phyloP scores from a whole-genome alignment of 768 basidiomycete species.

The Tephrocybe sp. region DNA sequence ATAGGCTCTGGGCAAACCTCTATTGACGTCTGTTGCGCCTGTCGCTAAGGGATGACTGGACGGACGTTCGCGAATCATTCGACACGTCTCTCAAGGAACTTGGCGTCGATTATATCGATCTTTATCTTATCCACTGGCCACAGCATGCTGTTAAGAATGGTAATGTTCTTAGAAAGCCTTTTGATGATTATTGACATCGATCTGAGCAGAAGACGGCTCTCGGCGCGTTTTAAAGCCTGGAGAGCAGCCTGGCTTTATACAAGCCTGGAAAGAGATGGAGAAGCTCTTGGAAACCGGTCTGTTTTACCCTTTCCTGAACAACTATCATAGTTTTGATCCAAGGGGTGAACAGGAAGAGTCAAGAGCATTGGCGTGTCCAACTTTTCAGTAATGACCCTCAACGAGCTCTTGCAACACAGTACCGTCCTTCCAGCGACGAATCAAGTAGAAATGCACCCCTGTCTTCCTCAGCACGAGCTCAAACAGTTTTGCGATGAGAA shows the following conservation, averaged over 20 bases:
- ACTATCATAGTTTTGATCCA: slow-evolving; percentile 17
- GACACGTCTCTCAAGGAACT: slow-evolving; percentile 36
- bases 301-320: neutral
- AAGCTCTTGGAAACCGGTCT: slow-evolving; percentile 27
- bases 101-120: slow-evolving; percentile 41
- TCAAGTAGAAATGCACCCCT: slow-evolving; percentile 60
- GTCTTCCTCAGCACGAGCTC: slow-evolving; percentile 50
- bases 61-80: slow-evolving; percentile 36
- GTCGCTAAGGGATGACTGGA: slow-evolving; percentile 22
- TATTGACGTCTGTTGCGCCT: neutral
- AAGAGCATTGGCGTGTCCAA: slow-evolving; percentile 58
- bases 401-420: slow-evolving; percentile 40
- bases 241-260: slow-evolving; percentile 27
- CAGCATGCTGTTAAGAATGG: slow-evolving; percentile 6
- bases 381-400: slow-evolving; percentile 47
- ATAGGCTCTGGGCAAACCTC: neutral
- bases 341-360: slow-evolving; percentile 33
- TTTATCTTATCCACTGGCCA: slow-evolving; percentile 26
- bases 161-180: neutral
- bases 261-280: slow-evolving; percentile 31
- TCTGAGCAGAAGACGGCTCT: slow-evolving; percentile 1
- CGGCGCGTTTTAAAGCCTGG: slow-evolving; percentile 7
- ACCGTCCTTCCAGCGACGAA: slow-evolving; percentile 53
- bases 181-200: neutral
- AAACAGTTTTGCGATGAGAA: slow-evolving; percentile 46